Conservation (phyloP, 768 basidiomycete species). For the Coprinopsis marcescibilis region DNA sequence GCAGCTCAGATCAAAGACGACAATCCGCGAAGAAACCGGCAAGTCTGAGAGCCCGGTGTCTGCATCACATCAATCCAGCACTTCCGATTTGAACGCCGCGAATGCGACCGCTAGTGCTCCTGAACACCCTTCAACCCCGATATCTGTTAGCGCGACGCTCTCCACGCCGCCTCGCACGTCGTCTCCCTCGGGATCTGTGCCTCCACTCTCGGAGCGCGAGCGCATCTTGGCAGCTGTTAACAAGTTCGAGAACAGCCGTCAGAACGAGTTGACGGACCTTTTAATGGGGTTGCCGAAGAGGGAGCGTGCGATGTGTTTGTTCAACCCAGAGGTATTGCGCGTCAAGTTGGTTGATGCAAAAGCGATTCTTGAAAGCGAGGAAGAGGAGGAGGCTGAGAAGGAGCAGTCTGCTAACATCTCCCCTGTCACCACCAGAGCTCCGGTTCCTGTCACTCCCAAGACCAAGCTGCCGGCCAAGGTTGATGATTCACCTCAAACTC, state of each 20-base stretch:
- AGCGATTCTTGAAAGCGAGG: conserved; percentile 70
- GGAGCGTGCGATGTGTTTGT: conserved; percentile 87
- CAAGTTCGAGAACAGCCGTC: conserved; percentile 55
- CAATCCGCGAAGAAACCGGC: conserved; percentile 26
- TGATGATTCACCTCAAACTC: conserved; percentile 62
- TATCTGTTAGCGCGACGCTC: conserved; percentile 70
- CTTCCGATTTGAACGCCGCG: conserved; percentile 56
- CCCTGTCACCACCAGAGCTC: conserved; percentile 8
- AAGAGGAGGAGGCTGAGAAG: conserved; percentile 42
- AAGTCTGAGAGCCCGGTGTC: conserved; percentile 42
- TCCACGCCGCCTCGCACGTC: conserved; percentile 81
- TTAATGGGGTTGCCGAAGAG: conserved; percentile 84
- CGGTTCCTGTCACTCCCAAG: conserved; percentile 56
- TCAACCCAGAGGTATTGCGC: conserved; percentile 76
- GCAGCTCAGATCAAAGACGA: conserved; percentile 25
- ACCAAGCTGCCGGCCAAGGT: conserved; percentile 42
- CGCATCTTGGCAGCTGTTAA: conserved; percentile 63
- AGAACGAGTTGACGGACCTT: conserved; percentile 65
- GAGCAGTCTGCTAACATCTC: conserved; percentile 17
- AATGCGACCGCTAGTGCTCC: conserved; percentile 84
- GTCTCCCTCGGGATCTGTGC: conserved; percentile 64
- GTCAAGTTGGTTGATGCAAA: conserved; percentile 79
- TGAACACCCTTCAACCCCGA: conserved; percentile 82
- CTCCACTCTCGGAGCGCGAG: conserved; percentile 63
- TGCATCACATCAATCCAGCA: conserved; percentile 63